Percentiles rank a stretch among this genome's conserved stretches.
These are phyloP conservation scores for Hydrangea macrophylla DNA, from an alignment of 148 eudicot species.

Conservation along the genomic window DNA sequence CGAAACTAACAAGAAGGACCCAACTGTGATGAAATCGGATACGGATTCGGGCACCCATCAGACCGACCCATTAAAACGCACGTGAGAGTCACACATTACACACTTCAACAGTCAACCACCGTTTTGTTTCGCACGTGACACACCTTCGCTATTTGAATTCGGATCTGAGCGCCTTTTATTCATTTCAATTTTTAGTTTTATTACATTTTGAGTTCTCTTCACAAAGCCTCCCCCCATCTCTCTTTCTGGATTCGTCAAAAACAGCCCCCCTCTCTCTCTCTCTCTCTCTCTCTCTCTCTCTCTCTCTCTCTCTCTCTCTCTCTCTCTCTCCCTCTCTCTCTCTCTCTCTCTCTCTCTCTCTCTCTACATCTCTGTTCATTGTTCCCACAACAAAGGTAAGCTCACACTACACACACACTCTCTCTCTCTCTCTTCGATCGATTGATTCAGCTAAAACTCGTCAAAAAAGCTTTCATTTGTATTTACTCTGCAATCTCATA, in stretches of 20 bases:
- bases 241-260: background rate
- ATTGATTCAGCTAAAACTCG: background rate
- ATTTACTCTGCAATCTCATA: background rate
- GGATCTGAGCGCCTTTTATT: conserved; percentile 16
- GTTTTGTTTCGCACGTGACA: conserved; percentile 5
- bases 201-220: background rate
- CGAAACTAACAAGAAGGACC: no score
- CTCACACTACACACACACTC: background rate
- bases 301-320: background rate
- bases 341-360: background rate
- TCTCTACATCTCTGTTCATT: background rate
- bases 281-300: background rate
- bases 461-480: background rate
- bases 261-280: conserved; percentile 3
- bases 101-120: no score
- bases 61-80: no score
- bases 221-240: background rate
- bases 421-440: background rate
- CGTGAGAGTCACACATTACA: no score
- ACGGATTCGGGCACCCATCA: no score
- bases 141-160: conserved; percentile 20
- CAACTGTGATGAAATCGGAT: no score
- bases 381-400: background rate
- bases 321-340: background rate
- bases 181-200: conserved; percentile 14